Conservation (phyloP, 2,329 filamentous ascomycete genomes). For the Diplodia mutila region DNA sequence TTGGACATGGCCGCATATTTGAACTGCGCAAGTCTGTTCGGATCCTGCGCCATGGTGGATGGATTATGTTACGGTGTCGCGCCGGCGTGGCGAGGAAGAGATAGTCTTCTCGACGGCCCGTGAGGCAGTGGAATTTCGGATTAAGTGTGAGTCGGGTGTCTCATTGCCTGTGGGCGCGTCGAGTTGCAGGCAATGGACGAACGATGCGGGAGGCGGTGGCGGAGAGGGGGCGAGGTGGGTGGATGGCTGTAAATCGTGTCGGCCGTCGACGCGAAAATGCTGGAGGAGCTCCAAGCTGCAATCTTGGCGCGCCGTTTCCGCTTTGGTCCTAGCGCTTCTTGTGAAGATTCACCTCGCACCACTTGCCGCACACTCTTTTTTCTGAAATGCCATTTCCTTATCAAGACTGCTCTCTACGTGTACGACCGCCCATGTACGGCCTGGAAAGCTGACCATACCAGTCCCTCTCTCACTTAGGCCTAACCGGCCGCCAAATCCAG, state of each 20-base stretch:
- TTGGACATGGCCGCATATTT: constrained; percentile 99
- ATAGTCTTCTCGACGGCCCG: constrained; percentile 12
- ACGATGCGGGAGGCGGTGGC: constrained; percentile 4
- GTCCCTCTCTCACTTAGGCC: neutral
- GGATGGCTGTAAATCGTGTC: neutral
- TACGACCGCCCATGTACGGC: neutral
- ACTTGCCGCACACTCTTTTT: no score
- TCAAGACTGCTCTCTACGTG: neutral
- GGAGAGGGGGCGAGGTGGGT: neutral
- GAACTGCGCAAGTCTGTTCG: constrained; percentile 78
- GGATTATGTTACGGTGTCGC: constrained; percentile 4
- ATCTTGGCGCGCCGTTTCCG: constrained; percentile 16
- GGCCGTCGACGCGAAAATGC: constrained; percentile 25
- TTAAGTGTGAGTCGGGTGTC: constrained; percentile 1
- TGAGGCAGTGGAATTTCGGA: constrained; percentile 12
- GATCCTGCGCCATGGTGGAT: constrained; percentile 65
- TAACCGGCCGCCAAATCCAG: neutral
- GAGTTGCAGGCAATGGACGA: neutral
- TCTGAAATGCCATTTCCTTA: neutral
- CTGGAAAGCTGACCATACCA: neutral
- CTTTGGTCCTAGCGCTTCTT: neutral
- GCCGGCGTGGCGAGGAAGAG: constrained; percentile 25
- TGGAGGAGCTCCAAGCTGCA: constrained; percentile 25
- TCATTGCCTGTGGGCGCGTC: constrained; percentile 24
- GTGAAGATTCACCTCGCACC: no score